Percentiles rank a stretch among this genome's conserved stretches.
Conservation (phyloP, 495 filamentous ascomycete species). For the Talaromyces wortmannii region DNA sequence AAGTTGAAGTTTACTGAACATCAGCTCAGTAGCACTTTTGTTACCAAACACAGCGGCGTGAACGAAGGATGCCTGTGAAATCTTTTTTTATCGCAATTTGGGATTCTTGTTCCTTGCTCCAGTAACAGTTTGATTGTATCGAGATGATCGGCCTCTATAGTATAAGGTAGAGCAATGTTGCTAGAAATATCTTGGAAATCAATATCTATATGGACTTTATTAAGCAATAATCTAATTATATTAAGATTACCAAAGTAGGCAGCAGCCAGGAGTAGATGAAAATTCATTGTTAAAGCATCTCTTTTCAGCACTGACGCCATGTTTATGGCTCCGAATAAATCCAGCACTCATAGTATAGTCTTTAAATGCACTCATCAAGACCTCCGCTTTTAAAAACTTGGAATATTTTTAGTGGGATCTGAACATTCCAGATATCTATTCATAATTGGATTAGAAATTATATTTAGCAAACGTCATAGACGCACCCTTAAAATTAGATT, state of each 20-base stretch:
- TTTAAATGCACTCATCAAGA: conserved; percentile 1
- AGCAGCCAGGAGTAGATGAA: not conserved
- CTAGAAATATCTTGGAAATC: not conserved
- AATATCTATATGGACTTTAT: not conserved
- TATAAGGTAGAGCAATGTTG: not conserved
- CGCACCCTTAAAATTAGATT: too few relatives aligned
- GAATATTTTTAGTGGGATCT: too few relatives aligned
- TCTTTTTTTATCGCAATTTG: not conserved
- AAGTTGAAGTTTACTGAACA: not conserved
- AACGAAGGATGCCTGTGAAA: not conserved
- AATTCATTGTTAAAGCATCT: not conserved
- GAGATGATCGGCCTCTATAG: not conserved
- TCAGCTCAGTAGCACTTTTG: not conserved
- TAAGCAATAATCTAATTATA: not conserved
- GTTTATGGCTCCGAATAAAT: too few relatives aligned
- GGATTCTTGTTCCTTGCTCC: not conserved
- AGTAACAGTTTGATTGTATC: not conserved
- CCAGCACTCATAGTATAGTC: too few relatives aligned
- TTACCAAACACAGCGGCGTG: not conserved
- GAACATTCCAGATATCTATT: too few relatives aligned
- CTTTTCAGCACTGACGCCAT: not conserved
- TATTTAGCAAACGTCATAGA: too few relatives aligned
- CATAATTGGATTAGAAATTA: too few relatives aligned
- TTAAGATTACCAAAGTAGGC: not conserved
- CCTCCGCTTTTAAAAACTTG: conserved; percentile 3